phyloP scores from a whole-genome alignment of 306 rosid genomes.

The Cicer bijugum region DNA sequence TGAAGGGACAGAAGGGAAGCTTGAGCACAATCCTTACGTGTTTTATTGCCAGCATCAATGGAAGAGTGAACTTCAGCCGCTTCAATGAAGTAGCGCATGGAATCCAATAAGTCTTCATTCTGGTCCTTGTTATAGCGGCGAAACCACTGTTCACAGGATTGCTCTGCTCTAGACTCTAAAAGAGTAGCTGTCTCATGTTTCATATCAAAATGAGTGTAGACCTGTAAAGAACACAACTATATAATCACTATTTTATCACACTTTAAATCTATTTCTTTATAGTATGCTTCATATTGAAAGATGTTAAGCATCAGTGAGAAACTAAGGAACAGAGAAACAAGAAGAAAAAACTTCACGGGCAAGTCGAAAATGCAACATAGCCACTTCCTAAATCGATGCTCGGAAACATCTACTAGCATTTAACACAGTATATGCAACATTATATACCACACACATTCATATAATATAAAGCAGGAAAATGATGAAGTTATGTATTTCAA shows the following conservation, averaged over 20 bases:
- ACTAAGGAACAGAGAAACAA: constrained; percentile 21
- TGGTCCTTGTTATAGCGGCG: constrained; percentile 77
- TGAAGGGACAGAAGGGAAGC: constrained; percentile 94
- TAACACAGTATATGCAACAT: constrained; percentile 31
- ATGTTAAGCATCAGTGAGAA: constrained; percentile 36
- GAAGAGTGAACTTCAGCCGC: constrained; percentile 97
- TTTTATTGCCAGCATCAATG: constrained; percentile 95
- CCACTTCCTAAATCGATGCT: constrained; percentile 19
- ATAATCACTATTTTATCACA: constrained; percentile 22
- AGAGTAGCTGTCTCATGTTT: constrained; percentile 94
- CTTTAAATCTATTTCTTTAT: constrained; percentile 16
- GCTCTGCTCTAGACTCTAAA: constrained; percentile 85
- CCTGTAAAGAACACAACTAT: constrained; percentile 54
- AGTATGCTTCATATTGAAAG: constrained; percentile 37
- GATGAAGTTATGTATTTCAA: constrained; percentile 5
- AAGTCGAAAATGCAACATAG: constrained; percentile 12
- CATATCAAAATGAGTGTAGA: constrained; percentile 95
- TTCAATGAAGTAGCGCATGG: constrained; percentile 94
- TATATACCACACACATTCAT: not conserved
- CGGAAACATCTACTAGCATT: constrained; percentile 22
- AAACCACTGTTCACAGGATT: constrained; percentile 79
- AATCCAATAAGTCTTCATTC: constrained; percentile 85
- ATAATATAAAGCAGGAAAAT: constrained; percentile 13
- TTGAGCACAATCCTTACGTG: constrained; percentile 87
- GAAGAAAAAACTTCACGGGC: not conserved